Base-by-base conservation (phyloP, 345 rosid genomes). In the Salix koriyanagi region DNA sequence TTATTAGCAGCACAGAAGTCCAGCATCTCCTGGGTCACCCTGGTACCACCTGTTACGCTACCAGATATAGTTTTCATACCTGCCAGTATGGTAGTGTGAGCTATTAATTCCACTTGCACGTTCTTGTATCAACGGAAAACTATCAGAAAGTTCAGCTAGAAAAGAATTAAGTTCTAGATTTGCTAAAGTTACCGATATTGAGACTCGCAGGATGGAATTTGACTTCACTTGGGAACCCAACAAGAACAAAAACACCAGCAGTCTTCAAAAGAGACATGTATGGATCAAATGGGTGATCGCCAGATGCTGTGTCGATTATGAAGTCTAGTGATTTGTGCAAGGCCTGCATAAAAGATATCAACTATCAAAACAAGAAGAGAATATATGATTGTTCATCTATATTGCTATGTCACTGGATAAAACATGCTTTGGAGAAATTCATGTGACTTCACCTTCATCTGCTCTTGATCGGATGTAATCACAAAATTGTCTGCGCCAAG, bases 201-300 rank as follows among this genome's bases (percentile, higher is more conserved):
- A 96, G 95, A 78, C 73, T 91, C 42, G 87, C 92, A 15, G 98
- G 96, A 79, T 87, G 86, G 77, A 96, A 85, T 87, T 91, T 91
- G 39, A 96, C 88, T 80, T 91, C 94, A 76, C 92, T 86, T 64
- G 97, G 97, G 89, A 91, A 86, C 39, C 97, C 97, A 19, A 93
- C 97, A 1, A 93, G 78, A 70, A 74, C 92, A 71, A 85, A 84
- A 76, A 87, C 77, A 19, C 99, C 99, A 69, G 83, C 81, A 0
- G 87, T 81, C 88, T 90, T 96, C 83, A 93, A 75, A 39, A 92
- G 90, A 11, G 92, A 85, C 94, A 96, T 72, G 92, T 81, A 90
- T 44, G 89, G 89, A 84, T 96, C 97, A 72, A 92, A 92, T 13
- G 88, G 86, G 79, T 93, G 98, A 83, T 91, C 93, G 9, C 99